These are phyloP conservation scores for Lipomyces orientalis DNA, from an alignment of 805 yeast genomes.

Conservation along the genomic window DNA sequence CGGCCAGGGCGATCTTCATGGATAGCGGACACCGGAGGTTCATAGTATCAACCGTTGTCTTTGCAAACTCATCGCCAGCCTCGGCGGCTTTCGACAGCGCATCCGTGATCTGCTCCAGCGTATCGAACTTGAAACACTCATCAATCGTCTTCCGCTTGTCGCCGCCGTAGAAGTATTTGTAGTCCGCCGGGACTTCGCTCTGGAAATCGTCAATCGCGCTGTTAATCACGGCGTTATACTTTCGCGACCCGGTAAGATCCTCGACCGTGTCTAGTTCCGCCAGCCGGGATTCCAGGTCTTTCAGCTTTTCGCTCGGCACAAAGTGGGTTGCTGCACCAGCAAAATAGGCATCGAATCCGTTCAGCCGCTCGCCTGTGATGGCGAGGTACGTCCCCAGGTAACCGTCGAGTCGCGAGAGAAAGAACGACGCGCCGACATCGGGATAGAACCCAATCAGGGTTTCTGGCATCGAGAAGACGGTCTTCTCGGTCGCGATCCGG, in stretches of 20 bases:
- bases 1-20: constrained; percentile 69
- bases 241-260: constrained; percentile 19
- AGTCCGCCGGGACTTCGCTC: constrained; percentile 66
- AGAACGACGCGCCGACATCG: constrained; percentile 93
- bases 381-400: constrained; percentile 85
- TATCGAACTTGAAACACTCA: constrained; percentile 60
- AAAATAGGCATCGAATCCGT: constrained; percentile 79
- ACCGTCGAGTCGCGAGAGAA: constrained; percentile 80
- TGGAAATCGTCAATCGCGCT: constrained; percentile 79
- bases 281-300: constrained; percentile 67
- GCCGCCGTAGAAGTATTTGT: constrained; percentile 61
- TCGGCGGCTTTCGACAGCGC: constrained; percentile 52
- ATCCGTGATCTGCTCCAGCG: constrained; percentile 60
- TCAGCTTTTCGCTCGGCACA: constrained; percentile 68
- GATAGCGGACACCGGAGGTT: constrained; percentile 77
- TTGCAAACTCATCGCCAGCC: constrained; percentile 68
- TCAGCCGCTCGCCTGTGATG: constrained; percentile 78
- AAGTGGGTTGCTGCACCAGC: constrained; percentile 92
- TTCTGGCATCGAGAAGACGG: constrained; percentile 97
- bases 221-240: constrained; percentile 57
- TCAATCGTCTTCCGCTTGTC: constrained; percentile 71
- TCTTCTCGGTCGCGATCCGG: constrained; percentile 89
- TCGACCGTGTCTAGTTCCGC: constrained; percentile 55
- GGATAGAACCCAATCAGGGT: constrained; percentile 95
- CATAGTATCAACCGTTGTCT: constrained; percentile 60